These are phyloP conservation scores for Neurospora sp. DNA, from an alignment of 495 filamentous ascomycete species.

Conservation along the genomic window DNA sequence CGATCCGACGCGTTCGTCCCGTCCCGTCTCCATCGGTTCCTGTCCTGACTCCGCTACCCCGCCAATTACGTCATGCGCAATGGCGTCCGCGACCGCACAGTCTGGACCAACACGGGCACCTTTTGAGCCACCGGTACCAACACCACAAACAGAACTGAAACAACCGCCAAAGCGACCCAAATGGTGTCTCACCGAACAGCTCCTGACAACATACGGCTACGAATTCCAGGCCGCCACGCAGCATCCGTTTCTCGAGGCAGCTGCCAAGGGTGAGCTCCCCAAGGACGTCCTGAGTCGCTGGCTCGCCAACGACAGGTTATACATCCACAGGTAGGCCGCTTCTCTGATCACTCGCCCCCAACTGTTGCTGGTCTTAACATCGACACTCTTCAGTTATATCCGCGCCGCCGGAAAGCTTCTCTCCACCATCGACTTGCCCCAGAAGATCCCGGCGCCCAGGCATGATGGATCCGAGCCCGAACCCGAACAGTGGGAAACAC, in stretches of 20 bases:
- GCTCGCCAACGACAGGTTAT: constrained; percentile 68
- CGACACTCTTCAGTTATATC: constrained; percentile 21
- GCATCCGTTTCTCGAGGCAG: constrained; percentile 57
- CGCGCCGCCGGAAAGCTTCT: constrained; percentile 59
- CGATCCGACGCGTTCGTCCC: neutral
- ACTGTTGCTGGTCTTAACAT: neutral
- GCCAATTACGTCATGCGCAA: neutral
- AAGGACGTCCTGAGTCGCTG: constrained; percentile 50
- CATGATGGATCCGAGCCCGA: constrained; percentile 21
- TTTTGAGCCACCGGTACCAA: neutral
- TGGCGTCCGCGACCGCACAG: neutral
- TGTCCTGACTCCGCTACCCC: neutral
- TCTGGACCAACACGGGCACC: neutral
- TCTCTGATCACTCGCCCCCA: constrained; percentile 12
- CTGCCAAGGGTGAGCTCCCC: constrained; percentile 52
- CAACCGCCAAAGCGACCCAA: neutral
- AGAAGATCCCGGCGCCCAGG: constrained; percentile 9
- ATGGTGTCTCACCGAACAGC: constrained; percentile 40
- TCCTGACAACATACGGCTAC: constrained; percentile 30
- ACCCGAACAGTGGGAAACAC: constrained; percentile 16
- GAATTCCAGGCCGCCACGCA: constrained; percentile 49
- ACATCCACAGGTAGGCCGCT: constrained; percentile 48
- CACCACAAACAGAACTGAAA: neutral
- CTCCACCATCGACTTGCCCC: constrained; percentile 49
- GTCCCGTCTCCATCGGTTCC: neutral